Percentiles rank a stretch among this genome's conserved stretches.
phyloP scores from a whole-genome alignment of 2,329 filamentous ascomycete genomes.

The Talaromyces sp. region DNA sequence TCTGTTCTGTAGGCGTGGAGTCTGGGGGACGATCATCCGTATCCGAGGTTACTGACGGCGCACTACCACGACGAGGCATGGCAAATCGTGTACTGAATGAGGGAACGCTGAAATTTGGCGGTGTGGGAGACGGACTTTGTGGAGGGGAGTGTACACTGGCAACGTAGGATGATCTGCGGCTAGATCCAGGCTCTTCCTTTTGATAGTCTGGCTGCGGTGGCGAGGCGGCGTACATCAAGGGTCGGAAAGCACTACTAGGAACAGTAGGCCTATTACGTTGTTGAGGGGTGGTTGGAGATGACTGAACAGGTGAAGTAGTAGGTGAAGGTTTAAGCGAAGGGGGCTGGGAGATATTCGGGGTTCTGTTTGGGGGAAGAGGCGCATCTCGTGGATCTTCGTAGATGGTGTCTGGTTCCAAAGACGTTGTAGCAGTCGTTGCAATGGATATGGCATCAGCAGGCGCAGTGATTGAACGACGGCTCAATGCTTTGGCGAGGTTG shows the following conservation, averaged over 20 bases:
- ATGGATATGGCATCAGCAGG: slow-evolving; percentile 17
- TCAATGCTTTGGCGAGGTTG: slow-evolving; percentile 10
- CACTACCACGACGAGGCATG: neutral
- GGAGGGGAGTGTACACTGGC: neutral
- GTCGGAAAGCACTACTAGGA: slow-evolving; percentile 17
- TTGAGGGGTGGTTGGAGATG: slow-evolving; percentile 12
- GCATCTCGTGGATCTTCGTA: slow-evolving; percentile 17
- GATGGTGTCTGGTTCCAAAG: slow-evolving; percentile 16
- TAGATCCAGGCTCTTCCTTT: neutral
- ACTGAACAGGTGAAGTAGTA: slow-evolving; percentile 10
- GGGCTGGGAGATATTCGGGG: slow-evolving; percentile 16
- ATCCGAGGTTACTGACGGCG: neutral
- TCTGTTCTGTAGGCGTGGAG: neutral
- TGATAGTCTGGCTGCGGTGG: slow-evolving; percentile 9
- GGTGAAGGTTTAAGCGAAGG: slow-evolving; percentile 5
- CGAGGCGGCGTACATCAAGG: slow-evolving; percentile 18
- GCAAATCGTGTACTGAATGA: slow-evolving; percentile 23
- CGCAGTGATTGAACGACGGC: slow-evolving; percentile 15
- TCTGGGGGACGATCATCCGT: neutral
- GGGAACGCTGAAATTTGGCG: slow-evolving; percentile 38
- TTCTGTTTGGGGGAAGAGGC: slow-evolving; percentile 13
- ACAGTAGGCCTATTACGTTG: slow-evolving; percentile 9
- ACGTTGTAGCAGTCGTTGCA: slow-evolving; percentile 13
- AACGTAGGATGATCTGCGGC: slow-evolving; percentile 5
- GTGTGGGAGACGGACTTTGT: slow-evolving; percentile 22